Base-by-base conservation (phyloP, 495 filamentous ascomycete species). In the Daldinia vernicosa region DNA sequence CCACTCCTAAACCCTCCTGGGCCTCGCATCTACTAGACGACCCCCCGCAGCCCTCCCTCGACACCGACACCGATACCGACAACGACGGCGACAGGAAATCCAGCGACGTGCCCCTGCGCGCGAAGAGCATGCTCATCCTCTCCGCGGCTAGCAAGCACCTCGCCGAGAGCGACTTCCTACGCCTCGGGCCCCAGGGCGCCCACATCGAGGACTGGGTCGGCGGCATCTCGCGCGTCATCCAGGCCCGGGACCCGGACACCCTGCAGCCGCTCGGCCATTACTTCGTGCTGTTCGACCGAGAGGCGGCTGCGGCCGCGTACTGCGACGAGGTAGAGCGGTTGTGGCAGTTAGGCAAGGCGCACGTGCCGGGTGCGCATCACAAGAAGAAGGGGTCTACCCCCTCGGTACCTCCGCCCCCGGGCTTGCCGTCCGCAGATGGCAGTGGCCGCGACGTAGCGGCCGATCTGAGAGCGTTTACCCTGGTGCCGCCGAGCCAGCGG, bases 121-220 rank as follows among this genome's bases (percentile, higher is more conserved):
- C 72, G 1, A 30, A 75, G 11, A 50, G 55, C 61, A 74, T 88
- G 26, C 79, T 91, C 19, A 77, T 86, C 15, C 75, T 90, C 47
- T 76, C 74, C 33, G 78, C 80, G n/a, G 81, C 82, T 32, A 85
- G 84, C 74, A 84, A 81, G 55, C 82, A 83, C 11, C 82, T 92
- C 43, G 72, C 80, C 6, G 86, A 88, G 77, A 83, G 82, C 67
- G 90, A 92, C 76, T 92, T 92, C 79, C 81, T 86, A 30, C 85
- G 89, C 22, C 70, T 90, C 6, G 80, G 86, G 8, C 81, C 80
- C n/a, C 85, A 82, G 69, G 88, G 89, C 32, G 74, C 80, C 27
- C 89, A 91, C 69, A 85, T 92, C 57, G 85, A 87, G 54, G 83
- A 84, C 37, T 92, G 90, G 90, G 82, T 80, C 2, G 83, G 83